These are phyloP conservation scores for Prinsepia uniflora DNA, from an alignment of 306 rosid species.

Conservation along the genomic window DNA sequence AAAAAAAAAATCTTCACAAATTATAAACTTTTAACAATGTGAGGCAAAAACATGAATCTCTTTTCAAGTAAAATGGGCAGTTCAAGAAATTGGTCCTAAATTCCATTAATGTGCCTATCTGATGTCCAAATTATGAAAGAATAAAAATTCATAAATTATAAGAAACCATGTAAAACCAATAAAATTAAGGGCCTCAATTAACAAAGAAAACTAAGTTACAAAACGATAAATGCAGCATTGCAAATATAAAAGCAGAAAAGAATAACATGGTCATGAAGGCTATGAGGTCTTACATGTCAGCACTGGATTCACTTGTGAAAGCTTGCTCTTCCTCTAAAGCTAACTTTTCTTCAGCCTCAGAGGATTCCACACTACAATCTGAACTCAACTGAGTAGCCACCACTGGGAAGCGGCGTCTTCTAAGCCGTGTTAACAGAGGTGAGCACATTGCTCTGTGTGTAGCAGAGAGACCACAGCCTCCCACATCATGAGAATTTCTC, in stretches of 20 bases:
- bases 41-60: neutral
- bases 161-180: neutral
- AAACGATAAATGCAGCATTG: neutral
- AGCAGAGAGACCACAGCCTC: conserved; percentile 22
- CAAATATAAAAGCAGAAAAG: neutral
- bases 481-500: conserved; percentile 21
- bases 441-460: conserved; percentile 4
- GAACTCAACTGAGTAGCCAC: conserved; percentile 39
- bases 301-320: conserved; percentile 21
- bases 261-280: conserved; percentile 10
- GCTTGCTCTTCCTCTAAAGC: conserved; percentile 26
- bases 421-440: conserved; percentile 28
- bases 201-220: neutral
- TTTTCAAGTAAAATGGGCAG: neutral
- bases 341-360: conserved; percentile 39
- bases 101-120: neutral
- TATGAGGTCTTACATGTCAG: conserved; percentile 41
- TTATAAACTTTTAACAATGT: neutral
- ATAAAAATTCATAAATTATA: neutral
- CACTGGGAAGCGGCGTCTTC: conserved; percentile 26
- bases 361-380: conserved; percentile 26
- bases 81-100: neutral
- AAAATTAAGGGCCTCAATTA: neutral
- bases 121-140: neutral
- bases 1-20: neutral